Base-by-base conservation (phyloP, 257 asterid genomes). In the Penstemon newberryi region DNA sequence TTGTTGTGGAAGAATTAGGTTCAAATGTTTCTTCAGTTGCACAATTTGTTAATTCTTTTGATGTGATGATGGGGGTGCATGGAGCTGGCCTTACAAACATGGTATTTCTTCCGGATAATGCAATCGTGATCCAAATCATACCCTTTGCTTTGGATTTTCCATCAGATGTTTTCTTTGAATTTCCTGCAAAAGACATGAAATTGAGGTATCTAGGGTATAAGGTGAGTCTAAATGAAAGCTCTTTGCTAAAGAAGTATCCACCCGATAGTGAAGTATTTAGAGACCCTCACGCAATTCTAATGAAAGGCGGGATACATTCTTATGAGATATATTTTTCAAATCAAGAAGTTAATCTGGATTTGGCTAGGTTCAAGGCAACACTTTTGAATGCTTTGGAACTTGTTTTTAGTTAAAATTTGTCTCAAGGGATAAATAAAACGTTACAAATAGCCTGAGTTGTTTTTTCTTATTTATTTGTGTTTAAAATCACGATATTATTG, bases 81-180 rank as follows among this genome's bases (percentile, higher is more conserved):
- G 96, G 97, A 36, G 96, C 97, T 6, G 92, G 91, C 0, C 83
- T 90, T 1, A 83, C 91, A 0, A 90, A 90, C 72, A 81, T 90
- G 91, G 84, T 87, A 25, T 90, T 82, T 51, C 76, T 90, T 1
- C 90, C 94, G 0, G 82, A 83, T 42, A 75, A 84, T 1, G 90
- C 96, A 3, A 69, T 84, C 4, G 67, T 87, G 49, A 71, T 88
- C 6, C 96, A 91, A 49, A 81, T 91, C 0, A 64, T 80, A 36
- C 96, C 92, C 2, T 52, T 82, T 25, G 92, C 87, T 3, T 53
- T 79, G 53, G 81, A 62, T 4, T 6, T 7, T 2, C 6, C 42
- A 4, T 19, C 68, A 3, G 9, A 5, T 3, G 40, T n/a, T 9
- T 63, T 63, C 6, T 63, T 63, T 46, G 68, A 51, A 8, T 41